These are phyloP conservation scores for Sedum album DNA, from an alignment of 164 flowering plant species.

Conservation along the genomic window DNA sequence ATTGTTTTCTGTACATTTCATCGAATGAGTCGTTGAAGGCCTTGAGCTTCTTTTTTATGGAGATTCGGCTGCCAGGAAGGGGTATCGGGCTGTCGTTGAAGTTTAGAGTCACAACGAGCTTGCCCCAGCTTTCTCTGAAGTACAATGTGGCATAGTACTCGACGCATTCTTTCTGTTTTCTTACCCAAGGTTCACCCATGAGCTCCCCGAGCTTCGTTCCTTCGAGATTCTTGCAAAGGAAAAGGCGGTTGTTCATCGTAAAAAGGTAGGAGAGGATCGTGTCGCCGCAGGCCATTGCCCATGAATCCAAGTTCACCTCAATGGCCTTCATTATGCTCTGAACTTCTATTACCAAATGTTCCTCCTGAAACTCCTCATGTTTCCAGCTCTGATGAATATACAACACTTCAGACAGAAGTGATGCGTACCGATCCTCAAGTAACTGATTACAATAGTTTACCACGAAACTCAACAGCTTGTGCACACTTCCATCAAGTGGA, in stretches of 20 bases:
- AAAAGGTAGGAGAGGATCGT: conserved; percentile 31
- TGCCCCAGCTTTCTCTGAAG: conserved; percentile 51
- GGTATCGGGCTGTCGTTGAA: conserved; percentile 15
- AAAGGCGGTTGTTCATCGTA: conserved; percentile 49
- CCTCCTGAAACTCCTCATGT: conserved; percentile 24
- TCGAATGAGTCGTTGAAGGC: conserved; percentile 39
- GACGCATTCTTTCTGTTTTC: conserved; percentile 28
- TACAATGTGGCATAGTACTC: conserved; percentile 29
- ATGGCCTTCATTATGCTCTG: conserved; percentile 27
- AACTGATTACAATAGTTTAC: conserved; percentile 39
- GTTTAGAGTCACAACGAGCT: conserved; percentile 20
- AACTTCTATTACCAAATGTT: conserved; percentile 20
- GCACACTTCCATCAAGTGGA: conserved; percentile 42
- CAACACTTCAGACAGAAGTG: conserved; percentile 32
- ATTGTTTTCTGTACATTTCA: conserved; percentile 33
- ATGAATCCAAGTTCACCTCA: conserved; percentile 37
- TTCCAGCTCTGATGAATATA: conserved; percentile 38
- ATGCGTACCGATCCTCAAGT: conserved; percentile 32
- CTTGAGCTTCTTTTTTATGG: conserved; percentile 28
- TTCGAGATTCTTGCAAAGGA: conserved; percentile 23
- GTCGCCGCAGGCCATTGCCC: conserved; percentile 39
- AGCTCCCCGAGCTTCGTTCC: conserved; percentile 36
- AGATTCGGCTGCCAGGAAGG: conserved; percentile 7
- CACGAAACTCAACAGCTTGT: conserved; percentile 38
- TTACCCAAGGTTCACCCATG: conserved; percentile 40